Evolutionary conservation across 441 rosid species (phyloP).

Genomic region (Erodium trifolium): DNA sequence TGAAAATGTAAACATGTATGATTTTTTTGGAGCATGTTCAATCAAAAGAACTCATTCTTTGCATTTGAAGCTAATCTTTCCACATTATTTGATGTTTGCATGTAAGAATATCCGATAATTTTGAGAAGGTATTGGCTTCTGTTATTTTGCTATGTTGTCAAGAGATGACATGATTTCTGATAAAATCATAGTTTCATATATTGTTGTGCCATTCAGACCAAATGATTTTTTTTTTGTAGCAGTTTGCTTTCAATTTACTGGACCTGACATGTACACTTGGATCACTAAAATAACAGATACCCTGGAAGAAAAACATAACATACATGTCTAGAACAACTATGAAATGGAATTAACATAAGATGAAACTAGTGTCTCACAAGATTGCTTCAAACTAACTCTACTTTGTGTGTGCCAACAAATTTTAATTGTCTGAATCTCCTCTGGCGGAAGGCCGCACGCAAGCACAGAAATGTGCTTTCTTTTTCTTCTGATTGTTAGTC

Average conservation of each 20-base stretch:
- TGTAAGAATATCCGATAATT: too few relatives aligned
- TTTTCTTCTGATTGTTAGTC: conserved; percentile 34
- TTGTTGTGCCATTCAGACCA: too few relatives aligned
- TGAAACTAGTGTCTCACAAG: conserved; percentile 11
- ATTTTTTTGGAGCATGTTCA: too few relatives aligned
- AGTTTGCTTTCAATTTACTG: not conserved
- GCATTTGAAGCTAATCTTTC: too few relatives aligned
- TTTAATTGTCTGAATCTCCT: conserved; percentile 34
- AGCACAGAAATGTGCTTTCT: conserved; percentile 58
- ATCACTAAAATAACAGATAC: conserved; percentile 20
- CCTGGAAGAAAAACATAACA: conserved; percentile 16
- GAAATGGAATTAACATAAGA: conserved; percentile 12
- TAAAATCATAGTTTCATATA: too few relatives aligned
- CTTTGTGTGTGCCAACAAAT: conserved; percentile 14
- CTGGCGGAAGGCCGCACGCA: conserved; percentile 61
- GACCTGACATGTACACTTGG: conserved; percentile 29
- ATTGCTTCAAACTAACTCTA: not conserved
- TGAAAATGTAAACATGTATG: too few relatives aligned
- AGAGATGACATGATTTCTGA: too few relatives aligned
- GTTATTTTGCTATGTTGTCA: too few relatives aligned
- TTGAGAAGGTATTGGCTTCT: too few relatives aligned
- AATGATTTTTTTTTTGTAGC: too few relatives aligned
- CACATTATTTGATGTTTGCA: too few relatives aligned
- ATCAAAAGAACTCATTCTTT: too few relatives aligned
- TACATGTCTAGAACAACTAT: not conserved